Conservation (phyloP, 805 yeast species). For the Diddensiella transvaalensis region DNA sequence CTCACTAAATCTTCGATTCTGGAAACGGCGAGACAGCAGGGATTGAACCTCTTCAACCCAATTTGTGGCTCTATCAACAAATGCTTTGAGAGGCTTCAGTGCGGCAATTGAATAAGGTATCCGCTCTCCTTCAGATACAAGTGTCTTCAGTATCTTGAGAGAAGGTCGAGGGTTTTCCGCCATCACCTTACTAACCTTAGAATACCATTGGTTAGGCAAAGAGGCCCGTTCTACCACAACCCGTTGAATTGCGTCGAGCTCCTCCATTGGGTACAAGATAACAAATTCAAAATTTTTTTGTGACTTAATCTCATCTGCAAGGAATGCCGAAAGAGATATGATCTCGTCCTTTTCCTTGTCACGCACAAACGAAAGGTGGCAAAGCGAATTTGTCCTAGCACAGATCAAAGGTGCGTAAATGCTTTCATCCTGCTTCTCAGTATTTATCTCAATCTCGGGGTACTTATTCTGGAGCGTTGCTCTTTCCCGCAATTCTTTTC, state of each 20-base stretch:
- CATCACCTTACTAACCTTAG: constrained; percentile 42
- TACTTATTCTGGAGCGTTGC: constrained; percentile 6
- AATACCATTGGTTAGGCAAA: constrained; percentile 51
- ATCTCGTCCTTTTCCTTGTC: constrained; percentile 4
- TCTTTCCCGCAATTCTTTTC: constrained; percentile 14
- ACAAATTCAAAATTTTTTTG: constrained; percentile 9
- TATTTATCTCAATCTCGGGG: constrained; percentile 10
- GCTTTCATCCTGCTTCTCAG: neutral
- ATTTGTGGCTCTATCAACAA: constrained; percentile 43
- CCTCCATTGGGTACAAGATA: constrained; percentile 47
- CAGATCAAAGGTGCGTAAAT: neutral
- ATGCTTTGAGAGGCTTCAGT: constrained; percentile 37
- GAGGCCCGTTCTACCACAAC: constrained; percentile 41
- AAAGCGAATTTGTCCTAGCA: constrained; percentile 9
- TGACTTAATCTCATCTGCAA: neutral
- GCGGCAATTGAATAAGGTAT: constrained; percentile 41
- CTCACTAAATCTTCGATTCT: constrained; percentile 41
- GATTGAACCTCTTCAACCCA: constrained; percentile 57
- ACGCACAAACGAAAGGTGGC: constrained; percentile 17
- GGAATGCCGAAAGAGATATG: constrained; percentile 10
- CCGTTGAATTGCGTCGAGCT: constrained; percentile 39
- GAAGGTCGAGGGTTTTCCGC: constrained; percentile 43
- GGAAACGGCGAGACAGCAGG: constrained; percentile 49
- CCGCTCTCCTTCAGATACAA: constrained; percentile 55
- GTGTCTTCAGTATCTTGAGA: constrained; percentile 41